Conservation (phyloP, 768 basidiomycete species). For the Lactarius hatsudake region DNA sequence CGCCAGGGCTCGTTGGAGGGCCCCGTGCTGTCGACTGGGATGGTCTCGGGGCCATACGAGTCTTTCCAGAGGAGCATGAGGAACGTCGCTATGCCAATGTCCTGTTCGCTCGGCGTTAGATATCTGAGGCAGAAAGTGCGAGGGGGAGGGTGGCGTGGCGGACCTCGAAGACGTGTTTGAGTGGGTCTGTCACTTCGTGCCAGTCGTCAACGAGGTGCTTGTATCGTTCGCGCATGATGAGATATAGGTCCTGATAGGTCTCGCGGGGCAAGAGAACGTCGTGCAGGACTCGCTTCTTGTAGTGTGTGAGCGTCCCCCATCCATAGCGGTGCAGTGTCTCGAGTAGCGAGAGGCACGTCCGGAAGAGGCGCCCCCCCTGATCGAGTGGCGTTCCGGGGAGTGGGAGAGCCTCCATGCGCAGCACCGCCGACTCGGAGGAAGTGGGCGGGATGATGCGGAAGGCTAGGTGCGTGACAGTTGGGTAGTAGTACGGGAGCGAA, state of each 20-base stretch:
- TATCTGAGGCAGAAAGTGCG: not conserved
- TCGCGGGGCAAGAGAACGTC: conserved; percentile 77
- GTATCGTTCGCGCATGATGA: conserved; percentile 81
- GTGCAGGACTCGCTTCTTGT: conserved; percentile 83
- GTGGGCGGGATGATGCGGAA: conserved; percentile 61
- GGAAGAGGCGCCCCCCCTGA: conserved; percentile 63
- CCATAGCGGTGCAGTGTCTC: conserved; percentile 85
- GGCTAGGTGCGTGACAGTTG: conserved; percentile 73
- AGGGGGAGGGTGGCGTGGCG: conserved; percentile 18
- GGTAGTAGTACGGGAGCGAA: conserved; percentile 86
- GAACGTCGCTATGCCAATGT: conserved; percentile 93
- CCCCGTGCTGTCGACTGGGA: not conserved
- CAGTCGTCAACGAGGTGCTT: conserved; percentile 71
- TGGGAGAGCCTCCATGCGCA: conserved; percentile 61
- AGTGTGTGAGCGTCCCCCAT: conserved; percentile 79
- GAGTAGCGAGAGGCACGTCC: conserved; percentile 77
- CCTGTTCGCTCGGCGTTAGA: conserved; percentile 43
- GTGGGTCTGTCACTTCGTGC: conserved; percentile 80
- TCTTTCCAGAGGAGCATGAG: conserved; percentile 89
- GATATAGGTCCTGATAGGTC: conserved; percentile 86
- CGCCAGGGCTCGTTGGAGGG: conserved; percentile 51
- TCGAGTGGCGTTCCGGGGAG: conserved; percentile 47
- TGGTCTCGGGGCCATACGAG: conserved; percentile 43
- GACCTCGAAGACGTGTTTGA: conserved; percentile 90
- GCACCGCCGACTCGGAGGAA: conserved; percentile 28